Percentiles rank a stretch among this genome's conserved stretches.
These are phyloP conservation scores for Sanghuangporus baumii DNA, from an alignment of 1,284 basidiomycete species.

Conservation along the genomic window DNA sequence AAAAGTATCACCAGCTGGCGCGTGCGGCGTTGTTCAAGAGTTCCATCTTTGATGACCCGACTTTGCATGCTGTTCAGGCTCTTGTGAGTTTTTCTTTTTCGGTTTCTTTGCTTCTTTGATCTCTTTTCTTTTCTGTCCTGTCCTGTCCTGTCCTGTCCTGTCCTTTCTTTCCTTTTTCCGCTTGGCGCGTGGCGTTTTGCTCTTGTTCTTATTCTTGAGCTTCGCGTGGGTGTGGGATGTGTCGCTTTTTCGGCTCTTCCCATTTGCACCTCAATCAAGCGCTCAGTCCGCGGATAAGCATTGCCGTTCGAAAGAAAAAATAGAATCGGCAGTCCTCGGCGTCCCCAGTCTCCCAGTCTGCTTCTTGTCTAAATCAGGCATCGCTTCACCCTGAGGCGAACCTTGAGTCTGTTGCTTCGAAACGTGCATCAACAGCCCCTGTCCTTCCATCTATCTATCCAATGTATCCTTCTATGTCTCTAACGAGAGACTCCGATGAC, in stretches of 20 bases:
- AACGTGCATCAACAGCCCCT: background rate
- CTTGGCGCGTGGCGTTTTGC: background rate
- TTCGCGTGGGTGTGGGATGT: too few species aligned
- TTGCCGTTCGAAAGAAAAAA: too few species aligned
- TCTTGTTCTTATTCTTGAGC: too few species aligned
- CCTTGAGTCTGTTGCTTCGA: background rate
- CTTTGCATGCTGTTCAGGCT: constrained; percentile 64
- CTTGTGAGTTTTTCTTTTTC: constrained; percentile 40
- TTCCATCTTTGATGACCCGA: constrained; percentile 68
- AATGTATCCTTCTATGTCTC: background rate
- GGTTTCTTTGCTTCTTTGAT: constrained; percentile 1
- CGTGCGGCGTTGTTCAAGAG: constrained; percentile 67
- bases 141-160: background rate
- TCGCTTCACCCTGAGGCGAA: background rate
- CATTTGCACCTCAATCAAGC: background rate
- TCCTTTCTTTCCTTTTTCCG: background rate
- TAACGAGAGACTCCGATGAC: too few species aligned
- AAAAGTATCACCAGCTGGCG: constrained; percentile 72
- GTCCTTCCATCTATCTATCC: background rate
- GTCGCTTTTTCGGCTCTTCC: background rate
- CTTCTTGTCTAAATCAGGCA: too few species aligned
- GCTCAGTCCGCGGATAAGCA: background rate
- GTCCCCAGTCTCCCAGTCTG: too few species aligned
- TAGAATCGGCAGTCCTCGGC: too few species aligned
- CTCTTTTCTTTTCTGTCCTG: background rate